Base-by-base conservation (phyloP, 352 stramenopile genomes). In the Phytophthora rubi region DNA sequence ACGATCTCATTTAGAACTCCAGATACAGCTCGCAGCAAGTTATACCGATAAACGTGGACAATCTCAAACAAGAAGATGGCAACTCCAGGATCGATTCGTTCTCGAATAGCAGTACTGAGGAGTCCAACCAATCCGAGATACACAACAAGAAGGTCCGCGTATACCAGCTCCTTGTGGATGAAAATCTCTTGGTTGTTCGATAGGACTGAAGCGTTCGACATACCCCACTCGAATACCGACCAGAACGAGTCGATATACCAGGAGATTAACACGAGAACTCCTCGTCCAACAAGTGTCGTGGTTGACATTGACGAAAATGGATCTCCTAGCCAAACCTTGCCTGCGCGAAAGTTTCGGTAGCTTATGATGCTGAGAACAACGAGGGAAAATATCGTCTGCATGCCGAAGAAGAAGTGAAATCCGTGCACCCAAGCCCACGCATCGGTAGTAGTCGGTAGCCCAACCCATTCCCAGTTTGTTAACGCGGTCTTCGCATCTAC, bases 91-190 rank as follows among this genome's bases (percentile, higher is more conserved):
- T 45, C 37, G 10, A 45, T 45, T 16, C 37, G 37, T 16, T 45
- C 37, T 45, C 37, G 37, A 45, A 45, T 45, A n/a, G 37, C 37
- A 2, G 37, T 45, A 16, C 37, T 45, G 37, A 45, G 6, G 2
- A 45, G 37, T 45, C 37, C 37, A 15, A 45, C 37, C 37, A 45
- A 45, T 5, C 37, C 37, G 13, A 44, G 37, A 6, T 45, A 45
- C 12, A 45, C 13, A n/a, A 45, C 37, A 4, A 45, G 37, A 45
- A 45, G 12, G 12, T 45, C 37, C 13, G 37, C 37, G 37, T 45
- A 48, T 48, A 48, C 42, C 42, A 48, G 6, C 42, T 48, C 42
- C 42, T 48, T 48, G 42, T 48, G 42, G 16, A 48, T 48, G 42
- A 48, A 48, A 48, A 48, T 21, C 15, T 18, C 16, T 16, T 48